Percentiles rank a stretch among this genome's conserved stretches.
phyloP scores from a whole-genome alignment of 2,329 filamentous ascomycete species.

The Aspergillus fumigatiaffinis region DNA sequence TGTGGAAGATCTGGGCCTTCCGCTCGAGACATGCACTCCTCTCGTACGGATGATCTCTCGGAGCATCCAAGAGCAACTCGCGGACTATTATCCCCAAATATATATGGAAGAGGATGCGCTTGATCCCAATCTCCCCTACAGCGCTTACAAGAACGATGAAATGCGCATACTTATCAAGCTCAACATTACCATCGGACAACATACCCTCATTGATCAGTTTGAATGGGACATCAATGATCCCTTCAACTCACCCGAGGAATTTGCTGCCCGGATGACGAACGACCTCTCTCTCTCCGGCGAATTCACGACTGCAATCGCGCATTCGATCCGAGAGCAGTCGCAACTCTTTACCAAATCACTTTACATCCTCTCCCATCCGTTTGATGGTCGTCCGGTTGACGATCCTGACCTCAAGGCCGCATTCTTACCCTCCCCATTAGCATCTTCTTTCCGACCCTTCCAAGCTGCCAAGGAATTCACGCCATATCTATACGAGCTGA shows the following conservation, averaged over 20 bases:
- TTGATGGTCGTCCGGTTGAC: slow-evolving; percentile 89
- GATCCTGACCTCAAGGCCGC: slow-evolving; percentile 83
- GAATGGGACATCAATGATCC: slow-evolving; percentile 99
- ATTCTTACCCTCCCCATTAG: slow-evolving; percentile 80
- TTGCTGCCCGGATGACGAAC: slow-evolving; percentile 80
- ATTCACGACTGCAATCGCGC: slow-evolving; percentile 94
- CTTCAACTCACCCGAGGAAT: slow-evolving; percentile 88
- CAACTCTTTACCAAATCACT: slow-evolving; percentile 92
- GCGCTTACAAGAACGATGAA: slow-evolving; percentile 96
- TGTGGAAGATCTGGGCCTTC: slow-evolving; percentile 79
- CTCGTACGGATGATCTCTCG: slow-evolving; percentile 62
- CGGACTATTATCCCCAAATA: slow-evolving; percentile 89
- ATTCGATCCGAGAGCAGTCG: slow-evolving; percentile 93
- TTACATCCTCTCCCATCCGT: slow-evolving; percentile 89
- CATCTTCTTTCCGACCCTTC: slow-evolving; percentile 79
- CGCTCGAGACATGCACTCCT: slow-evolving; percentile 58
- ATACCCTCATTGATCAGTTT: slow-evolving; percentile 93
- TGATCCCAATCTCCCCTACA: slow-evolving; percentile 85
- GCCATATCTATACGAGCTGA: slow-evolving; percentile 90
- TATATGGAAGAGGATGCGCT: slow-evolving; percentile 85
- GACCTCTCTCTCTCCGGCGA: slow-evolving; percentile 91
- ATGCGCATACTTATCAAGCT: slow-evolving; percentile 95
- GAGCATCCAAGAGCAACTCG: slow-evolving; percentile 80
- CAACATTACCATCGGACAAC: slow-evolving; percentile 94
- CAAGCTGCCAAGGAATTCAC: slow-evolving; percentile 92